phyloP scores from a whole-genome alignment of 768 basidiomycete genomes.

The Collybia nuda region DNA sequence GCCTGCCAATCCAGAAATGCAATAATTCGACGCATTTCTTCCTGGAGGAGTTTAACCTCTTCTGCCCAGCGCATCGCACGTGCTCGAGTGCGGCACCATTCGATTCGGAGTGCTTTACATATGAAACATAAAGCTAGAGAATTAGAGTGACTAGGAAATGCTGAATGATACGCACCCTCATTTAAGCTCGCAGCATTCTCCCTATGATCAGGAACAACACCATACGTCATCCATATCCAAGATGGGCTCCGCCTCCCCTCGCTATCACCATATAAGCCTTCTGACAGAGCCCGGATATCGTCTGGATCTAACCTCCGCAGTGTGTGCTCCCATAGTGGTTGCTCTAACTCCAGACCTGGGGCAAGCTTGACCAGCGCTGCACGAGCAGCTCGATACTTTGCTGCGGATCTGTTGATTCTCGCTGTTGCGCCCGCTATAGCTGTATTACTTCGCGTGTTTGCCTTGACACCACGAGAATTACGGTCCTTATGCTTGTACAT shows the following conservation, averaged over 20 bases:
- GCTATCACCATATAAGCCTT: conserved; percentile 2
- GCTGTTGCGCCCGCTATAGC: background rate
- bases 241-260: background rate
- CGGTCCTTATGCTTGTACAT: conserved; percentile 11
- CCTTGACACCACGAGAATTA: too few species aligned
- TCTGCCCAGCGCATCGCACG: conserved; percentile 7
- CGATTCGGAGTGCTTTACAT: conserved; percentile 9
- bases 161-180: background rate
- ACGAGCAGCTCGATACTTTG: conserved; percentile 1
- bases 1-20: conserved; percentile 4
- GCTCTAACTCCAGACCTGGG: background rate
- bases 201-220: background rate
- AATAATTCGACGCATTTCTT: conserved; percentile 9
- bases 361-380: background rate
- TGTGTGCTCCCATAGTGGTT: background rate
- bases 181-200: background rate
- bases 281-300: background rate
- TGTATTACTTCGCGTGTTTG: too few species aligned
- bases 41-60: conserved; percentile 6
- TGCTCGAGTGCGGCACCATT: conserved; percentile 12
- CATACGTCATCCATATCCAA: background rate
- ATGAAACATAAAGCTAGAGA: background rate
- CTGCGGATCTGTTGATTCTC: background rate
- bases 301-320: background rate
- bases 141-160: too few species aligned